Percentiles rank a stretch among this genome's conserved stretches.
These are phyloP conservation scores for Gaeumannomyces sp. DNA, from an alignment of 2,329 filamentous ascomycete genomes.

Conservation along the genomic window DNA sequence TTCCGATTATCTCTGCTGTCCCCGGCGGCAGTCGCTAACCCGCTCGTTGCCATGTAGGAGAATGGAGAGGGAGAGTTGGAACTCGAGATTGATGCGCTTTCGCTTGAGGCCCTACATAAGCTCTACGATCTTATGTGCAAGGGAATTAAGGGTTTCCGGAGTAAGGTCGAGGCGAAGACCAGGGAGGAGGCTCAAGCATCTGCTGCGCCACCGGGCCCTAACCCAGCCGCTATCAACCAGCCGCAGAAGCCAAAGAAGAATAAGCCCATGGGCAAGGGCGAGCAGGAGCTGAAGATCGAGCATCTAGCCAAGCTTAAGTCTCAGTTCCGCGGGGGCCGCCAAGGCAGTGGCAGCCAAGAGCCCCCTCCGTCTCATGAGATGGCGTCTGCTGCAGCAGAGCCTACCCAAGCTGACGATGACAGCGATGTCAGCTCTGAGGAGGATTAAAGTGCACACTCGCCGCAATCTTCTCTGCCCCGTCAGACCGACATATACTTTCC, in stretches of 20 bases:
- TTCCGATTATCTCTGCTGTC: neutral
- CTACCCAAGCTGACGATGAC: slow-evolving; percentile 47
- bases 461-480: neutral
- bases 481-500: neutral
- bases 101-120: slow-evolving; percentile 47
- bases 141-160: slow-evolving; percentile 30
- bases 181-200: slow-evolving; percentile 23
- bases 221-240: slow-evolving; percentile 22
- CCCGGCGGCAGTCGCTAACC: slow-evolving; percentile 4
- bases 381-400: slow-evolving; percentile 22
- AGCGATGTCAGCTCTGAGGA: slow-evolving; percentile 42
- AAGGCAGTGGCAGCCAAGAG: slow-evolving; percentile 42
- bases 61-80: slow-evolving; percentile 55
- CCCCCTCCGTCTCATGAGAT: slow-evolving; percentile 32
- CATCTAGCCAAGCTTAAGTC: slow-evolving; percentile 55
- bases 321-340: slow-evolving; percentile 32
- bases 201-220: slow-evolving; percentile 15
- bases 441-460: slow-evolving; percentile 20
- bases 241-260: slow-evolving; percentile 61
- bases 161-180: slow-evolving; percentile 21
- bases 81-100: slow-evolving; percentile 53
- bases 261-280: slow-evolving; percentile 68
- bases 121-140: slow-evolving; percentile 40
- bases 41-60: slow-evolving; percentile 30
- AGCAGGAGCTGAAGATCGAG: slow-evolving; percentile 63